Evolutionary conservation across 2,329 filamentous ascomycete genomes (phyloP).

Genomic region (Scortechinia acanthostroma): DNA sequence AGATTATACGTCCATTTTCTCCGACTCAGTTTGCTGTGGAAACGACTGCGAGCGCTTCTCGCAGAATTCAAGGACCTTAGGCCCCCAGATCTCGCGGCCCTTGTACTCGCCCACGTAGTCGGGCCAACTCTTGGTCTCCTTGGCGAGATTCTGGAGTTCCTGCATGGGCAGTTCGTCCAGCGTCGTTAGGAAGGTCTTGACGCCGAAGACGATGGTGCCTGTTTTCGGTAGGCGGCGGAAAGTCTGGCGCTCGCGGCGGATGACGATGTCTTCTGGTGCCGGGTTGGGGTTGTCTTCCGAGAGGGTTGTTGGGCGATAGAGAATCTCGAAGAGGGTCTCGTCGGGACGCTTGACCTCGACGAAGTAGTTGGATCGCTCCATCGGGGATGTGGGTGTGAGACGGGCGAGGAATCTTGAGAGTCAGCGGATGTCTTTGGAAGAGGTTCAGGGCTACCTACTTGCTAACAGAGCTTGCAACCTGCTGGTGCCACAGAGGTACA

Average conservation of each 20-base stretch:
- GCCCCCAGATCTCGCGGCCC: conserved; percentile 30
- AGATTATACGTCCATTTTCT: background rate
- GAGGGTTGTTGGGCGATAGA: conserved; percentile 32
- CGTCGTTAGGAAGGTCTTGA: conserved; percentile 33
- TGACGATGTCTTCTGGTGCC: conserved; percentile 24
- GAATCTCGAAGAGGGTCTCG: conserved; percentile 18
- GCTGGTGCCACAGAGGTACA: conserved; percentile 39
- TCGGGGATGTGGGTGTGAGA: conserved; percentile 28
- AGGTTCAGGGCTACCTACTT: conserved; percentile 18
- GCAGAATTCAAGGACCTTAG: background rate
- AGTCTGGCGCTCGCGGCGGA: conserved; percentile 38
- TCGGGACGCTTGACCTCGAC: conserved; percentile 28
- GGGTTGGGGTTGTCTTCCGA: conserved; percentile 17
- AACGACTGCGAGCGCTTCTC: background rate
- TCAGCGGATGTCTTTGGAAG: conserved; percentile 5
- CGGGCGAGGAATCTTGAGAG: conserved; percentile 30
- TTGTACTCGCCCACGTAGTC: conserved; percentile 33
- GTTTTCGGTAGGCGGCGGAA: conserved; percentile 34
- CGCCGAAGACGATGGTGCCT: conserved; percentile 36
- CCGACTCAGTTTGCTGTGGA: too few relatives aligned
- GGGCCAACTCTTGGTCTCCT: conserved; percentile 33
- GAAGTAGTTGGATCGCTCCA: conserved; percentile 40
- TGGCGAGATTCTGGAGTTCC: conserved; percentile 28
- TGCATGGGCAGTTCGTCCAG: conserved; percentile 27
- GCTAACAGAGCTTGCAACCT: conserved; percentile 28